Percentiles rank a stretch among this genome's conserved stretches.
These are phyloP conservation scores for Eucalyptus regnans DNA, from an alignment of 345 rosid genomes.

Conservation along the genomic window DNA sequence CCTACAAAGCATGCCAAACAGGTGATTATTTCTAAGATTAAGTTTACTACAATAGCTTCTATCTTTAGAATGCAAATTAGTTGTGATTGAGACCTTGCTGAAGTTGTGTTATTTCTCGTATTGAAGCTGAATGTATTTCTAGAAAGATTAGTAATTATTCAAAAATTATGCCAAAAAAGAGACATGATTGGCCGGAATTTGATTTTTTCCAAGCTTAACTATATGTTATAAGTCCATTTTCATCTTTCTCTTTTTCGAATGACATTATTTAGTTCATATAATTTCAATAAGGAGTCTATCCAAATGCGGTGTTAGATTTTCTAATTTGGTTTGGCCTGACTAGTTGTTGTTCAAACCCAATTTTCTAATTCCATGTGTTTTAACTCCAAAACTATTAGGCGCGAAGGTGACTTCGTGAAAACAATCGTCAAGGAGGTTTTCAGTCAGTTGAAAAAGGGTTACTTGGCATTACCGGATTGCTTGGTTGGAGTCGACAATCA, in stretches of 20 bases:
- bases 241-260: background rate
- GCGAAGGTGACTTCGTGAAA: background rate
- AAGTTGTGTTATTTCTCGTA: background rate
- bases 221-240: background rate
- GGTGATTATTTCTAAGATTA: background rate
- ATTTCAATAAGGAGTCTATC: background rate
- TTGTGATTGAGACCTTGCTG: background rate
- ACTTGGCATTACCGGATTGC: background rate
- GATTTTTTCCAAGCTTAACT: background rate
- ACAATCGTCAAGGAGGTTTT: background rate
- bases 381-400: background rate
- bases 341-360: background rate
- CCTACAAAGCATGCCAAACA: background rate
- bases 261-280: background rate
- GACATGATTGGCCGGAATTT: background rate
- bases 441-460: background rate
- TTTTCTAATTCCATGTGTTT: background rate
- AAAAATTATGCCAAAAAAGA: too few species aligned
- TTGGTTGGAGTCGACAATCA: background rate
- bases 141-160: background rate
- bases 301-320: background rate
- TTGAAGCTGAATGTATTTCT: background rate
- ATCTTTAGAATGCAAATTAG: background rate
- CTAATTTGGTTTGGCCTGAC: background rate
- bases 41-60: accelerated